Evolutionary conservation across 1,139 yeast species (phyloP).

Genomic region (Kodamaea plutei): DNA sequence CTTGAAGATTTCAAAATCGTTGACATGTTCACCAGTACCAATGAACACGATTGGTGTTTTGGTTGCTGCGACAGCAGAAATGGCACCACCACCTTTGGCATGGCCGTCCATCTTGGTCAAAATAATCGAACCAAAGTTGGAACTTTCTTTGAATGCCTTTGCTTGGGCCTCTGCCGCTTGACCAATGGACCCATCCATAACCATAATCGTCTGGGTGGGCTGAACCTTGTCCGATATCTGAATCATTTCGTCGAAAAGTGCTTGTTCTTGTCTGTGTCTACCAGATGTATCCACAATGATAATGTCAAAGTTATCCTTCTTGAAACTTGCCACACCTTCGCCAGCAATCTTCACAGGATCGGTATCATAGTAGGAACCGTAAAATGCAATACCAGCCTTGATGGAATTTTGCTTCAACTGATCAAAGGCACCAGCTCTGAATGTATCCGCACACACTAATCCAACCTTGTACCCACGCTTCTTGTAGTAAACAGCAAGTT

Average conservation of each 20-base stretch:
- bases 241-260: conserved; percentile 89
- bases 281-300: conserved; percentile 98
- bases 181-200: conserved; percentile 94
- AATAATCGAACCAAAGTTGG: conserved; percentile 92
- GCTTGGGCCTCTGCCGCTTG: conserved; percentile 98
- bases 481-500: conserved; percentile 90
- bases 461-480: conserved; percentile 94
- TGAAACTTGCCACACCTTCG: conserved; percentile 90
- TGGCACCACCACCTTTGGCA: conserved; percentile 99
- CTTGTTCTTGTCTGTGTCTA: conserved; percentile 93
- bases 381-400: conserved; percentile 89
- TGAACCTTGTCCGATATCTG: conserved; percentile 82
- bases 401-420: conserved; percentile 97
- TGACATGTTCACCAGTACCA: conserved; percentile 97
- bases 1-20: conserved; percentile 86
- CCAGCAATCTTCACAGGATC: conserved; percentile 91
- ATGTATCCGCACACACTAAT: conserved; percentile 96
- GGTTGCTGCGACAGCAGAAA: conserved; percentile 97
- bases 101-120: conserved; percentile 98
- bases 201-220: conserved; percentile 96
- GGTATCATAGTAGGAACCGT: conserved; percentile 92
- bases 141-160: conserved; percentile 85
- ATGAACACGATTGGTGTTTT: conserved; percentile 94
- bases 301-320: conserved; percentile 85
- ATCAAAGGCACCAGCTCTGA: conserved; percentile 99